A percentile compares a stretch with the other conserved stretches of the same genome.
Evolutionary conservation across 2,329 filamentous ascomycete genomes (phyloP).

Genomic region (Albophoma yamanashiensis): DNA sequence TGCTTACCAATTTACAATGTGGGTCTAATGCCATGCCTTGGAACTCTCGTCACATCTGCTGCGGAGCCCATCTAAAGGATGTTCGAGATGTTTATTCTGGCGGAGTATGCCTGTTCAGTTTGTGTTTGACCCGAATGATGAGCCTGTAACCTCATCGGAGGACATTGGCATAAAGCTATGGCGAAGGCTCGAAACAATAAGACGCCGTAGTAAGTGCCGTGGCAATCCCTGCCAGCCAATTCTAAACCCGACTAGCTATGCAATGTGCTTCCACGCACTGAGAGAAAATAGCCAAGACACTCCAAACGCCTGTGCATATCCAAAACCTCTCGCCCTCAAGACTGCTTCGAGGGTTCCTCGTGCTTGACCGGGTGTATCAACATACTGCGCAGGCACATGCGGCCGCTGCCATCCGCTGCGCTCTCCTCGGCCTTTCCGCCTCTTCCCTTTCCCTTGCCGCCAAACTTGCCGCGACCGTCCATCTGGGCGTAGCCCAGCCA

Average conservation of each 20-base stretch:
- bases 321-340: neutral
- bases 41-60: too few species aligned
- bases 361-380: constrained; percentile 73
- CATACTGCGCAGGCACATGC: constrained; percentile 73
- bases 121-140: neutral
- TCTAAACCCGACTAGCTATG: neutral
- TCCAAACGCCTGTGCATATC: neutral
- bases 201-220: neutral
- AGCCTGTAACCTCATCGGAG: neutral
- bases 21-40: too few species aligned
- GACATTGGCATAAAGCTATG: neutral
- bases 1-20: too few species aligned
- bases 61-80: too few species aligned
- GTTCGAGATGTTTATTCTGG: too few species aligned
- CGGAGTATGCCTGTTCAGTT: neutral
- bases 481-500: constrained; percentile 57
- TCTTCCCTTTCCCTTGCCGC: constrained; percentile 33
- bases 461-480: constrained; percentile 36
- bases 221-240: neutral
- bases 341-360: constrained; percentile 38
- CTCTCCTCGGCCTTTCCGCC: constrained; percentile 43
- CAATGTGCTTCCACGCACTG: neutral
- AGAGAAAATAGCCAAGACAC: neutral
- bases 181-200: neutral
- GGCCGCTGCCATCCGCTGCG: constrained; percentile 36